Conservation (phyloP, 345 rosid species). For the Gossypium mustelinum region DNA sequence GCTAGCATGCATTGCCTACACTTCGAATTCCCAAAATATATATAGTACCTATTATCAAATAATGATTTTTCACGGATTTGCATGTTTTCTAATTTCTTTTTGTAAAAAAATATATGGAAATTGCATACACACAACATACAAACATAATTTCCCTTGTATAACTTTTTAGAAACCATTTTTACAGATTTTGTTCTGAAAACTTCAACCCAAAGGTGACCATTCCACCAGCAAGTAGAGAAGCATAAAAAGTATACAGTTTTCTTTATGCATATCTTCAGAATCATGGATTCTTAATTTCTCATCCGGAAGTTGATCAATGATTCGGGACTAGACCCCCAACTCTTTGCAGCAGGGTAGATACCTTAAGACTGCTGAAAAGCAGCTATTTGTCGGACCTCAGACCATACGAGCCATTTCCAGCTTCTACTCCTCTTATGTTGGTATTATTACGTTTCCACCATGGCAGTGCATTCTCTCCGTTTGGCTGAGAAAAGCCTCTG, state of each 20-base stretch:
- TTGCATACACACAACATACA: neutral
- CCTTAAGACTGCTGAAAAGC: neutral
- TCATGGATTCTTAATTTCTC: neutral
- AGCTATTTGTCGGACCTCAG: neutral
- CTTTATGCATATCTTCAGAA: neutral
- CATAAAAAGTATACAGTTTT: neutral
- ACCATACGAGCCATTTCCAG: neutral
- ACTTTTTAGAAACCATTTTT: neutral
- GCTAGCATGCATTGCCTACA: neutral
- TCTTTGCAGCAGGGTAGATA: neutral
- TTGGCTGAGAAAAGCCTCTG: conserved; percentile 2
- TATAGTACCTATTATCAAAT: neutral
- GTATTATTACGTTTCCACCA: conserved; percentile 17
- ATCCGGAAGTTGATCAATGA: neutral
- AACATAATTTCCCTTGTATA: neutral
- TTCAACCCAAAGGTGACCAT: neutral
- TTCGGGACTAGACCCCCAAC: neutral
- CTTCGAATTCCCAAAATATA: neutral
- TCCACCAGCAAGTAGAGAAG: neutral
- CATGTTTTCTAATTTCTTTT: neutral
- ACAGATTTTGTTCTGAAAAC: neutral
- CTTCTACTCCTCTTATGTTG: neutral
- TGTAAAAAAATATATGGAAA: too few species aligned
- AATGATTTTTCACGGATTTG: neutral
- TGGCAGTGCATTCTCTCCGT: conserved; percentile 7